Evolutionary conservation across 129 eudicot species (phyloP), one percentile per base, ranked within the genome.

Genomic region (Dittrichia graveolens): DNA sequence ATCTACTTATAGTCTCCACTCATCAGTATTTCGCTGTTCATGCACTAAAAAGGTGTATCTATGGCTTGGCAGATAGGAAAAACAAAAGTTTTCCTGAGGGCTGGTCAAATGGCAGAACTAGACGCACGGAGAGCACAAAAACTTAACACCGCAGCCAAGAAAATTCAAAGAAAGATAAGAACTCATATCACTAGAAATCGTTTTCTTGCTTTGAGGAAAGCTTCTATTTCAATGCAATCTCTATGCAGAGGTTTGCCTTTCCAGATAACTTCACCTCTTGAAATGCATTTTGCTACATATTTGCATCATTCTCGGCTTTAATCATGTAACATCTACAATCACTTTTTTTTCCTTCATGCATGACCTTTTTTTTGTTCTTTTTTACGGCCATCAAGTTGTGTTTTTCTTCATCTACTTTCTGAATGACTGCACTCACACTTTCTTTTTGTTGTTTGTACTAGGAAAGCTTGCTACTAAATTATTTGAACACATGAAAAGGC

Each of bases 61-160:
- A 66, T 76, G 83, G 46, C 38, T 77, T 76, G 84, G 67, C 89
- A 94, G 97, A 88, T 85, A 52, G 99, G 99, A 24, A 94, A 86
- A 80, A 85, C 99, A 59, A 94, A 94, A 83, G 86, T 90, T 65
- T 94, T 94, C 63, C 75, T 94, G 45, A 82, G 99, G 79, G 99
- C 99, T 65, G 99, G 99, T 78, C 99, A 94, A 73, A 94, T 94
- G 99, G 99, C 97, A 45, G 99, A 90, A 35, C 75, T 94, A 77
- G 97, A 94, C 86, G 83, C 88, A 24, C 86, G 85, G 7, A 86
- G 99, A 81, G 97, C 97, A 56, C 85, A 80, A 76, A 94, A 84
- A 79, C 99, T 94, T 47, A 81, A 84, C 62, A 86, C 80, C 47
- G 96, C 97, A 76, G 97, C 96, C 81, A 87, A 79, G 83, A 90